phyloP scores from a whole-genome alignment of 805 yeast species.

The Candida taoyuanica region DNA sequence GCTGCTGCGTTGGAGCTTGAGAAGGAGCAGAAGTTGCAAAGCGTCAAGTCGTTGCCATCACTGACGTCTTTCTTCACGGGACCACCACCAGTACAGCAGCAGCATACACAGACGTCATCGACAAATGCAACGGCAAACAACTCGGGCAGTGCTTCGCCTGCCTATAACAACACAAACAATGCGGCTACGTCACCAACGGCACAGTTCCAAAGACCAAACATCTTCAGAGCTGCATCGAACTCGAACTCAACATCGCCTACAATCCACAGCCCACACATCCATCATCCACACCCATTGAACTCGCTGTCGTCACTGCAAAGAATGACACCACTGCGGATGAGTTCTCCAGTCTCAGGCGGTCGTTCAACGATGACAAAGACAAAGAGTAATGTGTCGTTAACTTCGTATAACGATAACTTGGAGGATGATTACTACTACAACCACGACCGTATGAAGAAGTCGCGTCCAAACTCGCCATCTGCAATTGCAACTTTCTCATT shows the following conservation, averaged over 20 bases:
- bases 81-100: slow-evolving; percentile 1
- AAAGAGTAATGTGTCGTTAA: slow-evolving; percentile 25
- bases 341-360: slow-evolving; percentile 18
- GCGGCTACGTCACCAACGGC: slow-evolving; percentile 14
- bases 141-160: not conserved
- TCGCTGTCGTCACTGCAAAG: slow-evolving; percentile 51
- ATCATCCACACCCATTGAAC: slow-evolving; percentile 30
- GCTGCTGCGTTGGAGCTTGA: slow-evolving; percentile 29
- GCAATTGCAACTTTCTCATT: slow-evolving; percentile 13
- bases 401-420: slow-evolving; percentile 32
- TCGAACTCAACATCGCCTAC: slow-evolving; percentile 21
- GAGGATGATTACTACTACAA: slow-evolving; percentile 37
- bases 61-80: slow-evolving; percentile 23
- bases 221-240: slow-evolving; percentile 17
- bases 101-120: slow-evolving; percentile 1
- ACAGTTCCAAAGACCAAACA: slow-evolving; percentile 14
- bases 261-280: slow-evolving; percentile 17
- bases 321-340: slow-evolving; percentile 51
- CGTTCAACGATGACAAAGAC: slow-evolving; percentile 22
- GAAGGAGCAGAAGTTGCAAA: slow-evolving; percentile 26
- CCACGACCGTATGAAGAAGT: slow-evolving; percentile 30
- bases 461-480: slow-evolving; percentile 35
- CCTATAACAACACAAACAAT: not conserved
- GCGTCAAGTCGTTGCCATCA: slow-evolving; percentile 27
- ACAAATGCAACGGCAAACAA: slow-evolving; percentile 1